Percentiles rank a stretch among this genome's conserved stretches.
These are phyloP conservation scores for Penicillium salamii DNA, from an alignment of 495 filamentous ascomycete species.

Conservation along the genomic window DNA sequence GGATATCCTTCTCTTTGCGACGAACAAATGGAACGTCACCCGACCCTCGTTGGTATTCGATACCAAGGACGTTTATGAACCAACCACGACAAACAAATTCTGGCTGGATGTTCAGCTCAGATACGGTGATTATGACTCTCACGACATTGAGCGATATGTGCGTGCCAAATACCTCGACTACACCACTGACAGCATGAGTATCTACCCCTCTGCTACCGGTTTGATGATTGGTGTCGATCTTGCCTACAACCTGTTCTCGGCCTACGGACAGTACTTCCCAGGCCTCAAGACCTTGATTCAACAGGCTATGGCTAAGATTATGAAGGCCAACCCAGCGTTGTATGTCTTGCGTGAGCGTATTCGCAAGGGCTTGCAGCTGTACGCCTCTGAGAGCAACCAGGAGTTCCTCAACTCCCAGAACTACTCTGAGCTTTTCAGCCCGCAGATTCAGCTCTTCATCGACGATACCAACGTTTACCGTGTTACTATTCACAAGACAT, in stretches of 20 bases:
- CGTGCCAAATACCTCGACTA: constrained; percentile 99
- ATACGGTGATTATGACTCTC: constrained; percentile 98
- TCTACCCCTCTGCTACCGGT: constrained; percentile 96
- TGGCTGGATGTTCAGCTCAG: constrained; percentile 98
- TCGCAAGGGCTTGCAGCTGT: constrained; percentile 95
- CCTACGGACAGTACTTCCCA: constrained; percentile 98
- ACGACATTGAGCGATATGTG: constrained; percentile 97
- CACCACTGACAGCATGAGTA: constrained; percentile 98
- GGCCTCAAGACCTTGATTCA: constrained; percentile 95
- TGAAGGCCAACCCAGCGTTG: constrained; percentile 98
- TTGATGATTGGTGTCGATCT: constrained; percentile 98
- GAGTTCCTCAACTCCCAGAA: constrained; percentile 99
- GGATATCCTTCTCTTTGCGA: constrained; percentile 96
- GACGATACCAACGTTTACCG: constrained; percentile 99
- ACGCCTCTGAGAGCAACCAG: constrained; percentile 98
- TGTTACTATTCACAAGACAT: constrained; percentile 99
- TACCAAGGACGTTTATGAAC: constrained; percentile 92
- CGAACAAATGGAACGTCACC: constrained; percentile 98
- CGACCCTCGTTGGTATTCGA: constrained; percentile 90
- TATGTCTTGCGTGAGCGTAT: constrained; percentile 98
- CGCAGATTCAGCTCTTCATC: constrained; percentile 98
- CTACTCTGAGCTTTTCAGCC: constrained; percentile 98
- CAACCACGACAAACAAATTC: constrained; percentile 97
- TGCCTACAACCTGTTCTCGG: constrained; percentile 97
- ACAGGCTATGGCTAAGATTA: constrained; percentile 99